Base-by-base conservation (phyloP, 192 early-diverging fungal species). In the Globomyces pollinis-pini region DNA sequence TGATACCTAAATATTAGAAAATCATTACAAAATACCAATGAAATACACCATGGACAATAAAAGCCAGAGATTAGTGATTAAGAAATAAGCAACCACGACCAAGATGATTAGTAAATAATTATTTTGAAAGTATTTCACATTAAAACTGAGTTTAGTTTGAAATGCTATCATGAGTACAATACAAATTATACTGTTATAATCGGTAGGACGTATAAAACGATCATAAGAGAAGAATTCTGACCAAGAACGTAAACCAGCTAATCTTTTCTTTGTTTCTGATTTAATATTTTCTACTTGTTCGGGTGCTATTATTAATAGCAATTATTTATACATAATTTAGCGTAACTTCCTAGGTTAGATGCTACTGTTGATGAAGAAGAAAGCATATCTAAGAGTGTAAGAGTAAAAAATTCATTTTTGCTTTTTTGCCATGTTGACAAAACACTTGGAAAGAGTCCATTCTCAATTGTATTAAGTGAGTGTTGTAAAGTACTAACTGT, bases 51-150 rank as follows among this genome's bases (percentile, higher is more conserved):
- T 63, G 38, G 64, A 63, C 28, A 78, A 47, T 7, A 78, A 64
- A 2, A 78, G 59, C 63, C 45, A 67, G 16, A 69, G 41, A 52
- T 78, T 69, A 13, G 60, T 75, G n/a, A 78, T 35, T 1, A 77
- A 63, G 9, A 66, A 60, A 39, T 70, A 76, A 8, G 63, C 65
- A 16, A 70, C 55, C 2, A 69, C 53, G 30, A 76, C 50, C 11
- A 70, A 36, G 30, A 57, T 60, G 29, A 76, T 53, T 38, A 76
- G 62, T 41, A 76, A 50, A 60, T 76, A 76, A 58, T 76, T 76
- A 50, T 73, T 73, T 54, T 70, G 65, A 51, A 70, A 76, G 62
- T 73, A 66, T 5, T 42, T 24, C 35, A 70, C 43, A 58, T 76
- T 76, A 65, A 69, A 67, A 23, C 63, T 62, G 18, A 60, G 29